Base-by-base conservation (phyloP, 768 basidiomycete genomes). In the Termitomyces sp. region DNA sequence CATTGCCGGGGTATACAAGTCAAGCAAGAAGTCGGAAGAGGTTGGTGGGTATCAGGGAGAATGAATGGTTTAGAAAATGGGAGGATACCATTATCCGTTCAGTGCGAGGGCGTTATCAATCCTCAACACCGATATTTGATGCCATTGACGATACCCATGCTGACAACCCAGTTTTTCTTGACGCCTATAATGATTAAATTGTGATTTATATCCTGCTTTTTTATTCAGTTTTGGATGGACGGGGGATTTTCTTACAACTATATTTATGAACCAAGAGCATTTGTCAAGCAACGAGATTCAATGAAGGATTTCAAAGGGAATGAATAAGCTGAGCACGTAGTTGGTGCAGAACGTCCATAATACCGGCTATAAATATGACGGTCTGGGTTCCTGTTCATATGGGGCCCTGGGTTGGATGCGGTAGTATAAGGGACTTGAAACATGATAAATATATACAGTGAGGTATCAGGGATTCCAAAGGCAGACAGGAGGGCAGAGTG, bases 31-130 rank as follows among this genome's bases (percentile, higher is more conserved):
- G 43, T 20, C 33, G 24, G 45, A 58, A 42, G 26, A 53, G 22
- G 45, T 62, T 83, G 9, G 65, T 84, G 1, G 92, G 91, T 5
- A 65, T 83, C 56, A 78, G 78, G 59, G 93, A 93, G 70, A 87
- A 85, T 8, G 82, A 87, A 60, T 95, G 91, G 91, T 88, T 92
- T 68, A 80, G 78, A 68, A 76, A 75, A 53, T 93, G 92, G 90
- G 88, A 93, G 65, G 76, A 75, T 26, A 76, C 83, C 1, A 90
- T 95, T 54, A 75, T 74, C 43, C 77, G 82, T 24, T 84, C 83
- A 0, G 89, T 92, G 2, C 60, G 73, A 5, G 70, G 68, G 53
- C 73, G 76, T 20, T 73, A 80, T 62, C 76, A 75, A 50, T 79
- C 80, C 4, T 68, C 72, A 8, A 70, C 68, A 16, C 74, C 71